A percentile compares a stretch with the other conserved stretches of the same genome.
Conservation (phyloP, 2,329 filamentous ascomycete species). For the Remersonia thermophila region DNA sequence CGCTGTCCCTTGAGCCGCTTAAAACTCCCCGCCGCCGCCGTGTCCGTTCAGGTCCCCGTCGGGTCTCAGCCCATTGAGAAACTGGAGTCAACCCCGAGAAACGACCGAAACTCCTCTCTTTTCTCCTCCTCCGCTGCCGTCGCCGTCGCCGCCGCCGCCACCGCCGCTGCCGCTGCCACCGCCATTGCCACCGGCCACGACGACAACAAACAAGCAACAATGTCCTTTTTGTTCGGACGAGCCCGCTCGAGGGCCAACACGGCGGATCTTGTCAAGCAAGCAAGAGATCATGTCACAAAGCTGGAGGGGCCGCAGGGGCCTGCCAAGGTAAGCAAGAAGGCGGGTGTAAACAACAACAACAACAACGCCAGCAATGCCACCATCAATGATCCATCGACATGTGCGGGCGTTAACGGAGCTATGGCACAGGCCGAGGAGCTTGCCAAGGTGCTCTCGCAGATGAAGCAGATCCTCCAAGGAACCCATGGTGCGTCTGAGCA, state of each 20-base stretch:
- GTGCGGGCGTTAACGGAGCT: too few species aligned
- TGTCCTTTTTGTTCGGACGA: conserved; percentile 45
- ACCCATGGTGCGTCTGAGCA: conserved; percentile 62
- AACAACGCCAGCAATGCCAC: conserved; percentile 1
- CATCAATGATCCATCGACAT: background rate
- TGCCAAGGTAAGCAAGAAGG: conserved; percentile 33
- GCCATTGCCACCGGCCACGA: too few species aligned
- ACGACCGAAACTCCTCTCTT: too few species aligned
- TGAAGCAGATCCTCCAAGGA: conserved; percentile 88
- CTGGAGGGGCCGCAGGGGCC: conserved; percentile 36
- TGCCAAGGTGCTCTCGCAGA: conserved; percentile 71
- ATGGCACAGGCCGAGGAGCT: conserved; percentile 64
- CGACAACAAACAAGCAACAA: conserved; percentile 9
- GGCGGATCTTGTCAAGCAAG: conserved; percentile 43
- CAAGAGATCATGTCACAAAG: conserved; percentile 40
- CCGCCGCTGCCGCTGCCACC: too few species aligned
- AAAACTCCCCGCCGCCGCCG: conserved; percentile 1
- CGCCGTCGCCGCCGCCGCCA: too few species aligned
- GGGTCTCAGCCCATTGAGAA: too few species aligned
- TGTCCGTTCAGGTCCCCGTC: background rate
- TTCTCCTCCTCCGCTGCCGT: too few species aligned
- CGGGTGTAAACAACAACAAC: too few species aligned
- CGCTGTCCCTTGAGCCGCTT: conserved; percentile 1
- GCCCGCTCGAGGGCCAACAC: conserved; percentile 37
- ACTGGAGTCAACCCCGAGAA: background rate